Evolutionary conservation across 2,329 filamentous ascomycete genomes (phyloP), one percentile per base, ranked within the genome.

Genomic region (Colletotrichum eleusines): DNA sequence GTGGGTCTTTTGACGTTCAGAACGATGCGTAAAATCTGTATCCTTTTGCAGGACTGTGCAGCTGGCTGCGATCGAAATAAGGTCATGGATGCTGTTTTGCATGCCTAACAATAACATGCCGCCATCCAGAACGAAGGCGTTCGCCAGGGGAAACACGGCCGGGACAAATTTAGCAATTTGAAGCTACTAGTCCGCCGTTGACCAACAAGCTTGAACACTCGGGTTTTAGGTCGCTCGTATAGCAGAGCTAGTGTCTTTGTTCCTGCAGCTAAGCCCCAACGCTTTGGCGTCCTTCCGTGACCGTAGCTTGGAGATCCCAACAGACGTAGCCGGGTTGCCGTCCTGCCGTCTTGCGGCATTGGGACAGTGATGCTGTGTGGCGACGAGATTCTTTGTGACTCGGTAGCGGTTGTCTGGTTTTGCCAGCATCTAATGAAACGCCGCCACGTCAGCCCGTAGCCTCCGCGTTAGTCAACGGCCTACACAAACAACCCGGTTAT

Each of bases 191-290:
- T 46, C 58, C 23, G 31, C 33, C 18, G 55, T 63, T n/a, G 44
- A 23, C 58, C 53, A 46, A 46, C 18, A 20, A 60, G 31, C 40
- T 48, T 12, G 28, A 54, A 54, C 51, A 35, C 20, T 35, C 20
- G 2, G 51, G 20, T n/a, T 38, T 31, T 31, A 26, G 12, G 20
- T 3, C 9, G 18, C 9, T 16, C 44, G 12, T 23, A 5, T 12
- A 46, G 3, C 20, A 46, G 44, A 46, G 35, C 53, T 69, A 69
- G 53, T 55, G 4, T 23, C 62, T 61, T 55, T 16, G 3, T 31
- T 28, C 23, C 14, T 28, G 18, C 54, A 31, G 38, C 63, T 44
- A 23, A 11, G 26, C 16, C 40, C n/a, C 20, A 2, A 40, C 48
- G 66, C 63, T 54, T 23, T 66, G 55, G 61, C 40, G 20, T 1